A percentile compares a stretch with the other conserved stretches of the same genome.
Conservation (phyloP, 2,329 filamentous ascomycete species). For the Alternaria arbusti region DNA sequence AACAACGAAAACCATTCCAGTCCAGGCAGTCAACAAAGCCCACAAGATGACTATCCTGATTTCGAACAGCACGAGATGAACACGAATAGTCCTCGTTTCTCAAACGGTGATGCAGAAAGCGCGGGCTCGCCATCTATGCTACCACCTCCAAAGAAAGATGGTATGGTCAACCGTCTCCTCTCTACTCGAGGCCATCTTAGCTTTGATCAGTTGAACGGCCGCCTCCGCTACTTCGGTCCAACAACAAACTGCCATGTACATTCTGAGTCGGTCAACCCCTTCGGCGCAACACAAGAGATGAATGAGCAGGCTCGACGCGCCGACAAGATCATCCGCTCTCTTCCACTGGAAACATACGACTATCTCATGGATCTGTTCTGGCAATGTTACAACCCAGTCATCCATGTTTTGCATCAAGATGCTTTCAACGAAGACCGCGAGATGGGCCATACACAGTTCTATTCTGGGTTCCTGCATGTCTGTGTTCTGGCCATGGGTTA, state of each 20-base stretch:
- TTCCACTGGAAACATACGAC: slow-evolving; percentile 57
- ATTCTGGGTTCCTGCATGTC: slow-evolving; percentile 61
- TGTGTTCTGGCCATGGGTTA: slow-evolving; percentile 61
- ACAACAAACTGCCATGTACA: slow-evolving; percentile 62
- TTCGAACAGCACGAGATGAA: slow-evolving; percentile 35
- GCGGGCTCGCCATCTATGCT: slow-evolving; percentile 42
- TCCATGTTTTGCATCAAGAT: slow-evolving; percentile 58
- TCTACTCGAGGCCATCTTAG: slow-evolving; percentile 59
- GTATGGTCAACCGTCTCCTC: slow-evolving; percentile 58
- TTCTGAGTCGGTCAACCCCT: slow-evolving; percentile 46
- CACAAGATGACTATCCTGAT: slow-evolving; percentile 31
- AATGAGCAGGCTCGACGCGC: slow-evolving; percentile 57
- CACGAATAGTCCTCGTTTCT: slow-evolving; percentile 26
- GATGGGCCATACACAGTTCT: slow-evolving; percentile 56
- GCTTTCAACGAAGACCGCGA: slow-evolving; percentile 59
- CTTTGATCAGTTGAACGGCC: slow-evolving; percentile 59
- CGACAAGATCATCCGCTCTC: slow-evolving; percentile 56
- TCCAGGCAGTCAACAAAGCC: slow-evolving; percentile 39
- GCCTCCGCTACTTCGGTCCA: slow-evolving; percentile 61
- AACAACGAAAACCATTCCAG: slow-evolving; percentile 33
- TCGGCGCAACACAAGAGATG: slow-evolving; percentile 50
- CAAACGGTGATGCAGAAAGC: slow-evolving; percentile 31
- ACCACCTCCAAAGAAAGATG: slow-evolving; percentile 52
- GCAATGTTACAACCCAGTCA: slow-evolving; percentile 58
- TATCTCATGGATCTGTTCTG: slow-evolving; percentile 62